A percentile compares a stretch with the other conserved stretches of the same genome.
Evolutionary conservation across 257 asterid genomes (phyloP).

Genomic region (Petrea volubilis): DNA sequence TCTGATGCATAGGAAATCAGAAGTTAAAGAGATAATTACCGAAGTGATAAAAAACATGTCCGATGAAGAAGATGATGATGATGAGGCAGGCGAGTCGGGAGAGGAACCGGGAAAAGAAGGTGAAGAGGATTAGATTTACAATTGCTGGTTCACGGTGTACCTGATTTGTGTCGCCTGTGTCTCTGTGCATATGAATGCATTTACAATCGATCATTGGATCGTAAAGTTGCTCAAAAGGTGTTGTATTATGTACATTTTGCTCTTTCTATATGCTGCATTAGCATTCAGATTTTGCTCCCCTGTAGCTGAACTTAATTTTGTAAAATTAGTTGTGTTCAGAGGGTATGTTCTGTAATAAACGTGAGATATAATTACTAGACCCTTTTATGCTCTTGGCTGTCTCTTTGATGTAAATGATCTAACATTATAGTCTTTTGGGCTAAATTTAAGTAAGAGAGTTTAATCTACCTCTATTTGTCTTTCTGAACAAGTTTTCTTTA

Average conservation of each 20-base stretch:
- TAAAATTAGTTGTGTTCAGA: conserved; percentile 31
- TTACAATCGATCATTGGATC: not conserved
- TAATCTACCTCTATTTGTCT: no score
- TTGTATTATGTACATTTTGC: conserved; percentile 15
- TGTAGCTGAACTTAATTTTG: conserved; percentile 27
- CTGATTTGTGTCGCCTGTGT: not conserved
- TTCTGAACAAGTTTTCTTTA: no score
- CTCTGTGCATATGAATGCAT: not conserved
- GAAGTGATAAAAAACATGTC: conserved; percentile 88
- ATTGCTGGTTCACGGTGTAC: conserved; percentile 6
- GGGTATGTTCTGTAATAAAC: conserved; percentile 23
- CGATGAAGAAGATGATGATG: conserved; percentile 73
- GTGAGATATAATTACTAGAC: not conserved
- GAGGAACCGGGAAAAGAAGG: conserved; percentile 47
- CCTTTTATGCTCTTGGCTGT: not conserved
- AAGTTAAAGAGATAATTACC: conserved; percentile 76
- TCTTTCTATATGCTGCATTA: conserved; percentile 22
- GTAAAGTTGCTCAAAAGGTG: conserved; percentile 18
- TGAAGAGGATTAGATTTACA: conserved; percentile 34
- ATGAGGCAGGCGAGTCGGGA: conserved; percentile 36
- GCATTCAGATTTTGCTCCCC: conserved; percentile 1
- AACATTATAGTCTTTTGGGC: not conserved
- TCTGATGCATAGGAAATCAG: conserved; percentile 71
- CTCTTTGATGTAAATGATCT: not conserved
- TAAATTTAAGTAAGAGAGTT: not conserved